Conservation (phyloP, 108 stramenopile species). For the Epipyxis sp. region DNA sequence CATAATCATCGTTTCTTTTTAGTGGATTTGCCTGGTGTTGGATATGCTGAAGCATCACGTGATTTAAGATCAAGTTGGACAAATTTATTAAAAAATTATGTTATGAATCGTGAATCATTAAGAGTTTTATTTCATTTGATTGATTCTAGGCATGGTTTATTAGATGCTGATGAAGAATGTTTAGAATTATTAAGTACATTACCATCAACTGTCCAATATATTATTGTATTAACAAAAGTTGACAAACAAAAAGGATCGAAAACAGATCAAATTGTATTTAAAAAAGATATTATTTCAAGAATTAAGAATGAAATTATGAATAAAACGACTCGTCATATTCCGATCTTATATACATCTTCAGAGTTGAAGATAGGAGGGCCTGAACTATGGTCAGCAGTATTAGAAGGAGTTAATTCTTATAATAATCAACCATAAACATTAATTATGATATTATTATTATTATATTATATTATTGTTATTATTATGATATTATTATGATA, state of each 20-base stretch:
- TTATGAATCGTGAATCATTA: slow-evolving; percentile 62
- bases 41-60: slow-evolving; percentile 77
- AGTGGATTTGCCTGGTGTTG: slow-evolving; percentile 87
- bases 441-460: no score
- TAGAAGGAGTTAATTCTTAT: background rate
- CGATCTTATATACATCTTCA: background rate
- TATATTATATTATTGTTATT: no score
- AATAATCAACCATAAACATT: no score
- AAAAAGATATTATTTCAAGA: background rate
- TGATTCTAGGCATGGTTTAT: slow-evolving; percentile 83
- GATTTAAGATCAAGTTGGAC: slow-evolving; percentile 72
- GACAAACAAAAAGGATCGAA: slow-evolving; percentile 58
- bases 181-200: slow-evolving; percentile 64
- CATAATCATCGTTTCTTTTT: slow-evolving; percentile 69
- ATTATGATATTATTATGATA: no score
- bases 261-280: background rate
- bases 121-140: slow-evolving; percentile 82
- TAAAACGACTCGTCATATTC: background rate
- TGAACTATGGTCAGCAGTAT: background rate
- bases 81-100: slow-evolving; percentile 71
- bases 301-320: background rate
- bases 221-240: slow-evolving; percentile 85
- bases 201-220: slow-evolving; percentile 50
- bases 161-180: slow-evolving; percentile 77
- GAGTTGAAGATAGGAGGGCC: background rate